Percentiles rank a stretch among this genome's conserved stretches.
Conservation (phyloP, 2,329 filamentous ascomycete species). For the Colletotrichum somersetense region DNA sequence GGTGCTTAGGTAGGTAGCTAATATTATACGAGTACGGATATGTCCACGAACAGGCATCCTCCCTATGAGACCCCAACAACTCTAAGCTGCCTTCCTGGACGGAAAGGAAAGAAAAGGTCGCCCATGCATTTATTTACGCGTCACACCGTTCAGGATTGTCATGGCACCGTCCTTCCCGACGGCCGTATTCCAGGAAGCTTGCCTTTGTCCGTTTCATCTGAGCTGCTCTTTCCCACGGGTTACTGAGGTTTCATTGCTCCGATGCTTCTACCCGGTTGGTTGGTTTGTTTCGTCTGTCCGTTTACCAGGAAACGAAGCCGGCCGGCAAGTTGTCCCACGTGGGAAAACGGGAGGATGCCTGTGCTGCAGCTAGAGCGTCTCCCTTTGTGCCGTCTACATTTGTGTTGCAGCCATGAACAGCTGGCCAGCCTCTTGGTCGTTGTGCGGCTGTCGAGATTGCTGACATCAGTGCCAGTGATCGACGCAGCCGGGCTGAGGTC, state of each 20-base stretch:
- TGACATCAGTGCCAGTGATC: not conserved
- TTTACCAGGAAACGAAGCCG: constrained; percentile 1
- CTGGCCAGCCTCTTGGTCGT: not conserved
- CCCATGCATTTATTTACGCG: not conserved
- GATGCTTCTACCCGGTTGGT: constrained; percentile 18
- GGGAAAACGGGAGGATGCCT: not conserved
- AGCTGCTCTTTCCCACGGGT: not conserved
- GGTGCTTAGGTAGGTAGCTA: not conserved
- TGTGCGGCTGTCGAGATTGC: not conserved
- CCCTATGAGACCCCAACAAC: constrained; percentile 5
- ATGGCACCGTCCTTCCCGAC: constrained; percentile 1
- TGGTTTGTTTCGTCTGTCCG: not conserved
- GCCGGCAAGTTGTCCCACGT: constrained; percentile 26
- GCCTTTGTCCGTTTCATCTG: constrained; percentile 37
- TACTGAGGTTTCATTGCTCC: constrained; percentile 23
- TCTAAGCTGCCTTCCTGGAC: constrained; percentile 4
- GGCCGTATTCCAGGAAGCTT: constrained; percentile 15
- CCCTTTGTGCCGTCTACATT: not conserved
- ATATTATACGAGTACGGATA: constrained; percentile 33
- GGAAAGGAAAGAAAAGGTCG: constrained; percentile 1
- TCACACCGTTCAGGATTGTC: not conserved
- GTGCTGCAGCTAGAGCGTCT: not conserved
- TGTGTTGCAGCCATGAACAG: not conserved
- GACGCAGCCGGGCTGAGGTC: not conserved
- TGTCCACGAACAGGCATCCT: constrained; percentile 23